A percentile compares a stretch with the other conserved stretches of the same genome.
phyloP scores from a whole-genome alignment of 139 green algal genomes.

The Coelastrella sp. region DNA sequence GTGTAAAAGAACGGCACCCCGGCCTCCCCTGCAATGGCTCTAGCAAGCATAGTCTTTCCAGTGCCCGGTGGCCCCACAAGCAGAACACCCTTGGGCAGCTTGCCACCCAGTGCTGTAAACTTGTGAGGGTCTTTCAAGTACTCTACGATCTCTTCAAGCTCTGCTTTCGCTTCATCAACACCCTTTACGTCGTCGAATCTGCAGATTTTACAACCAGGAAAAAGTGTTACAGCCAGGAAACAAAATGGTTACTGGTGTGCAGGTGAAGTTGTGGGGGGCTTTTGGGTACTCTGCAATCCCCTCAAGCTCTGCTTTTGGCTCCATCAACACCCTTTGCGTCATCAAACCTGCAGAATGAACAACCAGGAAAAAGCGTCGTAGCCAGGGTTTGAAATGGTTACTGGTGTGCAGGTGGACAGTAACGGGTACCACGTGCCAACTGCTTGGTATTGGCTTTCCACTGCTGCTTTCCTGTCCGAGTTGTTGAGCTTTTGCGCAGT shows the following conservation, averaged over 20 bases:
- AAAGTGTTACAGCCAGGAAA: too few relatives aligned
- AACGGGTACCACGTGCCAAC: too few relatives aligned
- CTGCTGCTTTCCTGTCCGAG: too few relatives aligned
- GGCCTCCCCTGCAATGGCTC: slow-evolving; percentile 90
- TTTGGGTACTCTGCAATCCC: slow-evolving; percentile 97
- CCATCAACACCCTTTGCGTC: slow-evolving; percentile 98
- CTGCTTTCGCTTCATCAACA: slow-evolving; percentile 94
- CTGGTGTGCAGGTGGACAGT: too few relatives aligned
- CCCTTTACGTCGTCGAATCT: slow-evolving; percentile 95
- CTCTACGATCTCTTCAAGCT: slow-evolving; percentile 98
- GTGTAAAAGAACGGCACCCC: slow-evolving; percentile 99
- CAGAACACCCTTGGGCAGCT: slow-evolving; percentile 93
- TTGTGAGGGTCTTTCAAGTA: slow-evolving; percentile 91
- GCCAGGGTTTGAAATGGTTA: too few relatives aligned
- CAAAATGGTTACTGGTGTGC: too few relatives aligned
- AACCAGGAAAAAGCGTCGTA: too few relatives aligned
- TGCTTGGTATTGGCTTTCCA: too few relatives aligned
- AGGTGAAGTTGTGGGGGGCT: too few relatives aligned
- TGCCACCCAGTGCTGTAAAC: slow-evolving; percentile 91
- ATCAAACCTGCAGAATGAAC: slow-evolving; percentile 69
- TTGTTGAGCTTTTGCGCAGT: too few relatives aligned
- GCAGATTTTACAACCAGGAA: too few relatives aligned
- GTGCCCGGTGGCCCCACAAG: slow-evolving; percentile 94
- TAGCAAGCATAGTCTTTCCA: slow-evolving; percentile 95
- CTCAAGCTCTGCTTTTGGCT: slow-evolving; percentile 95